phyloP scores from a whole-genome alignment of 2,329 filamentous ascomycete genomes.

The Pseudogymnoascus sp. region DNA sequence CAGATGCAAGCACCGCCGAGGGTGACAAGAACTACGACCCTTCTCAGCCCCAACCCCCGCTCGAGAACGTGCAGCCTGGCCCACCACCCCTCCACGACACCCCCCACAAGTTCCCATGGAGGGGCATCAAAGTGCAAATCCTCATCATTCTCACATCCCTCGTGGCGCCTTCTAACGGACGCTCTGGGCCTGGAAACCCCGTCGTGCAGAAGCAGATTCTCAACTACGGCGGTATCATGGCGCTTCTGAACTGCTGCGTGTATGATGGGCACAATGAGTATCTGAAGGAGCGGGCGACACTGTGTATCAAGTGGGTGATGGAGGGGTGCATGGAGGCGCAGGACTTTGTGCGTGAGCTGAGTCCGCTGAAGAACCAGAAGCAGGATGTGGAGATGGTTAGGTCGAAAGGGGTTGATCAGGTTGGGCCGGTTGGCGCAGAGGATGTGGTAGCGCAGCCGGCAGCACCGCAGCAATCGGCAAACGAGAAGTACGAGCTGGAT shows the following conservation, averaged over 20 bases:
- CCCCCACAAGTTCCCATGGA: constrained; percentile 57
- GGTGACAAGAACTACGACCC: constrained; percentile 4
- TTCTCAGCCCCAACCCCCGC: constrained; percentile 8
- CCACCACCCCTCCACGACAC: constrained; percentile 52
- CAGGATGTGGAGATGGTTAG: constrained; percentile 9
- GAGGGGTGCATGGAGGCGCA: constrained; percentile 69
- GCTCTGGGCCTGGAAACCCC: constrained; percentile 55
- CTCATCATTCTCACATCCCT: constrained; percentile 84
- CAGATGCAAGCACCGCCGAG: neutral
- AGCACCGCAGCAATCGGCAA: neutral
- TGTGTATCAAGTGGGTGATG: constrained; percentile 78
- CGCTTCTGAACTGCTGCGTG: constrained; percentile 78
- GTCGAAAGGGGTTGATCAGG: neutral
- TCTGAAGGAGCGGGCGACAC: constrained; percentile 82
- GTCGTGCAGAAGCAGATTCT: constrained; percentile 84
- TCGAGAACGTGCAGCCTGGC: constrained; percentile 32
- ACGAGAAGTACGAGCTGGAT: neutral
- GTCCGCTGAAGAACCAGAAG: constrained; percentile 18
- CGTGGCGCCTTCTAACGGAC: constrained; percentile 68
- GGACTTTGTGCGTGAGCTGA: constrained; percentile 54
- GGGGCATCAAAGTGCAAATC: constrained; percentile 82
- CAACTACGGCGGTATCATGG: constrained; percentile 75
- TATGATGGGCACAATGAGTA: constrained; percentile 93
- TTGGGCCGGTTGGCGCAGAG: neutral
- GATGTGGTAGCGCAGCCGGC: neutral